These are phyloP conservation scores for Xylaria sp. DNA, from an alignment of 2,329 filamentous ascomycete species.

Conservation along the genomic window DNA sequence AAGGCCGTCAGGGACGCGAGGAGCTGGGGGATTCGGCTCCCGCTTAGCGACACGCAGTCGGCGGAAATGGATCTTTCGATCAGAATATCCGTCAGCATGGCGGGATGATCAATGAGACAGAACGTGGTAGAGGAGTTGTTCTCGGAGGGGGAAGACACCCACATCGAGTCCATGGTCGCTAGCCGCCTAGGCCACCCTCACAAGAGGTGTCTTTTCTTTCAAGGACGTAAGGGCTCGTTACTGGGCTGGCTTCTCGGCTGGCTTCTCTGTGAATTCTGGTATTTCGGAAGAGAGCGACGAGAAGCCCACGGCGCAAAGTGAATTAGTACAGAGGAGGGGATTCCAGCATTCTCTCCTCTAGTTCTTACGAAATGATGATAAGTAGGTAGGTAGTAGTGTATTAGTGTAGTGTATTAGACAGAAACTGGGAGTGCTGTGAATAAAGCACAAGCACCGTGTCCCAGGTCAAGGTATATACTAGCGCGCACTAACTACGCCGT, in stretches of 20 bases:
- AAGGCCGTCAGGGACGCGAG: conserved; percentile 43
- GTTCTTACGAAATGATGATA: conserved; percentile 1
- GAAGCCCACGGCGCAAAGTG: conserved; percentile 1
- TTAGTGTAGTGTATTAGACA: too few relatives aligned
- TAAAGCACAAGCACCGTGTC: neutral
- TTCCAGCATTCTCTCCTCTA: conserved; percentile 10
- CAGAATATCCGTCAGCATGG: conserved; percentile 37
- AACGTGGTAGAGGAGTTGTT: conserved; percentile 23
- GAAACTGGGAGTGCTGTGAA: neutral
- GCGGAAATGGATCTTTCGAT: conserved; percentile 45
- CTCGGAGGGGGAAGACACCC: conserved; percentile 31
- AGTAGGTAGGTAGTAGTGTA: too few relatives aligned
- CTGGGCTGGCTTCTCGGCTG: too few relatives aligned
- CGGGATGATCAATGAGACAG: conserved; percentile 24
- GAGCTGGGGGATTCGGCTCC: conserved; percentile 44
- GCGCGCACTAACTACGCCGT: neutral
- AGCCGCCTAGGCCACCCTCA: conserved; percentile 26
- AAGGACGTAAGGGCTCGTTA: too few relatives aligned
- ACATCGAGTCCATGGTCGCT: conserved; percentile 37
- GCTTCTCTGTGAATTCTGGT: too few relatives aligned
- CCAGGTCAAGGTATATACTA: too few relatives aligned
- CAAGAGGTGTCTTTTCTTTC: neutral
- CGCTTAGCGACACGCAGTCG: conserved; percentile 46
- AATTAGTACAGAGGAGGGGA: conserved; percentile 1
- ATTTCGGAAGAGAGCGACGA: neutral